Percentiles rank a stretch among this genome's conserved stretches.
Evolutionary conservation across 1,284 basidiomycete species (phyloP).

Genomic region (Austroboletus niveus): DNA sequence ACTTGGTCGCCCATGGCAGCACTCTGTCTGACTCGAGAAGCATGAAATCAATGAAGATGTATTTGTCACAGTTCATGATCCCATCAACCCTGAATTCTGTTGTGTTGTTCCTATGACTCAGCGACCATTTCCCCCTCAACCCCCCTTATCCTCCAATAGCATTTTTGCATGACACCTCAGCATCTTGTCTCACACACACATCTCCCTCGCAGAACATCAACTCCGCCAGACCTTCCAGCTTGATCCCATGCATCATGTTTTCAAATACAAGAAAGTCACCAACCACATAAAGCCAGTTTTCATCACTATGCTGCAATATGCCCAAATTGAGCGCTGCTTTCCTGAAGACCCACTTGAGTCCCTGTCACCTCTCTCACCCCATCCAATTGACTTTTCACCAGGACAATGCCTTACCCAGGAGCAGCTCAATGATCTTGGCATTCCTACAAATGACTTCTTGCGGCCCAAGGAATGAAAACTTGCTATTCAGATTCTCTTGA

Average conservation of each 20-base stretch:
- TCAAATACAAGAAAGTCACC: not conserved
- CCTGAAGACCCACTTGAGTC: constrained; percentile 6
- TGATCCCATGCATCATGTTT: not conserved
- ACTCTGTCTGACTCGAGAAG: not conserved
- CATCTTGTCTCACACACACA: no score
- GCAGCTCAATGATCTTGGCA: not conserved
- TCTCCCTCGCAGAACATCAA: not conserved
- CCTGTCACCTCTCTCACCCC: not conserved
- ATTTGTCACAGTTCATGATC: constrained; percentile 7
- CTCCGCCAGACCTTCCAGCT: not conserved
- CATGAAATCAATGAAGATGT: constrained; percentile 1
- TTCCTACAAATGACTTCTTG: constrained; percentile 19
- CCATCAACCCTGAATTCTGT: not conserved
- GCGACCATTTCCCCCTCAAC: no score
- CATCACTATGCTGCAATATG: constrained; percentile 16
- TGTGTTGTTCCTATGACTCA: not conserved
- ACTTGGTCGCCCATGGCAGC: constrained; percentile 20
- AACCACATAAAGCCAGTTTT: constrained; percentile 9
- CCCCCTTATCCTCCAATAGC: no score
- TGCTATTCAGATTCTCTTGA: not conserved
- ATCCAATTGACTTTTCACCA: not conserved
- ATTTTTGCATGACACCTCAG: not conserved
- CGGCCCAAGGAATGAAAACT: constrained; percentile 25
- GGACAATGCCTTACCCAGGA: not conserved
- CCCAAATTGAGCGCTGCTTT: constrained; percentile 6